A percentile compares a stretch with the other conserved stretches of the same genome.
These are phyloP conservation scores for Fusarium dlaminii DNA, from an alignment of 2,329 filamentous ascomycete species.

Conservation along the genomic window DNA sequence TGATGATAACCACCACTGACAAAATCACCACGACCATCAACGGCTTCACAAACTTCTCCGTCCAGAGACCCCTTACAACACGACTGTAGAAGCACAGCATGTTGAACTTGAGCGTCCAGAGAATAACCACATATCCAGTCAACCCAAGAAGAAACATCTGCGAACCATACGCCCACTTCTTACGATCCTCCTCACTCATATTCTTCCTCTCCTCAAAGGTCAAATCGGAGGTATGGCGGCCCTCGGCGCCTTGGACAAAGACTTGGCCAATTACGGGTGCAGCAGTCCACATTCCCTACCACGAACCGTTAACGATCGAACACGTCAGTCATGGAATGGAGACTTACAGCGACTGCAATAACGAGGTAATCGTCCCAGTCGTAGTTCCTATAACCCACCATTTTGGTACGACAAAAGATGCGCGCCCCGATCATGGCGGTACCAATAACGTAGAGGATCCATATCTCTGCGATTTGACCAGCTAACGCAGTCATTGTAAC, in stretches of 20 bases:
- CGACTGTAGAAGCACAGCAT: conserved; percentile 53
- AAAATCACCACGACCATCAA: conserved; percentile 44
- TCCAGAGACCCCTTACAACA: conserved; percentile 48
- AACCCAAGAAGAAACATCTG: conserved; percentile 50
- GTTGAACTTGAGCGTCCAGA: conserved; percentile 54
- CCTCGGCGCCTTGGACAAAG: conserved; percentile 44
- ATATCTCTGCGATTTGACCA: conserved; percentile 46
- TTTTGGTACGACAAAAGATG: conserved; percentile 45
- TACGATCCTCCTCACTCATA: conserved; percentile 42
- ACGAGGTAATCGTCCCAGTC: conserved; percentile 49
- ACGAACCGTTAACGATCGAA: not conserved
- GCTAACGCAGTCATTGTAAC: not conserved
- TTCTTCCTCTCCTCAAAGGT: conserved; percentile 44
- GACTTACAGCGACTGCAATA: conserved; percentile 5
- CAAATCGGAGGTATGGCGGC: conserved; percentile 44
- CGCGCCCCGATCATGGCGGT: conserved; percentile 45
- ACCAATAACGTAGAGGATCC: conserved; percentile 49
- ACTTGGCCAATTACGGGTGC: conserved; percentile 35
- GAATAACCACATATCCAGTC: conserved; percentile 46
- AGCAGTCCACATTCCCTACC: conserved; percentile 32
- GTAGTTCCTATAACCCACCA: conserved; percentile 47
- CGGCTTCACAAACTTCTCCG: conserved; percentile 49
- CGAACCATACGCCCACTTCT: conserved; percentile 45
- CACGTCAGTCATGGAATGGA: not conserved
- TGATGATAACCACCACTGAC: conserved; percentile 40